phyloP scores from a whole-genome alignment of 139 green algal species.

The Coccomyxa sp. region DNA sequence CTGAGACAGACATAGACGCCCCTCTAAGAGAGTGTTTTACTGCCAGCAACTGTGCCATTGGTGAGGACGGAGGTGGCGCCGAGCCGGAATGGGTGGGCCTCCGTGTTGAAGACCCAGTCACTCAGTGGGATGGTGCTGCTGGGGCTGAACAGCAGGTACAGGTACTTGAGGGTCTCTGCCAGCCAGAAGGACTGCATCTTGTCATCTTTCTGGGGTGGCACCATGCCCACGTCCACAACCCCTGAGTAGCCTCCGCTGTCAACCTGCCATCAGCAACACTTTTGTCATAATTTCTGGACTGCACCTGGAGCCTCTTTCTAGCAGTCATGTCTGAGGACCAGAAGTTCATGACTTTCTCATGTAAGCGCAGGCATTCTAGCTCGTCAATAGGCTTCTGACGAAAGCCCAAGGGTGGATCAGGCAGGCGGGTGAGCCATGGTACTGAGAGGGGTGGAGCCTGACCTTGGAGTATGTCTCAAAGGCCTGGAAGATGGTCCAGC shows the following conservation, averaged over 20 bases:
- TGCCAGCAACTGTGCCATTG: too few species aligned
- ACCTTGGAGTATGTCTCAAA: conserved; percentile 14
- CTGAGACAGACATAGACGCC: too few species aligned
- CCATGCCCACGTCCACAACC: conserved; percentile 6
- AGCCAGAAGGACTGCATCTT: conserved; percentile 34
- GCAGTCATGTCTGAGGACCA: too few species aligned
- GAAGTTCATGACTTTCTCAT: too few species aligned
- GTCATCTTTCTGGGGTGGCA: conserved; percentile 16
- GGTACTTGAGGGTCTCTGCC: conserved; percentile 38
- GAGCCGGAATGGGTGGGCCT: conserved; percentile 22
- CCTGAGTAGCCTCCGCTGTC: background rate
- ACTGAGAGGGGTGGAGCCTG: background rate
- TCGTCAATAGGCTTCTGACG: too few species aligned
- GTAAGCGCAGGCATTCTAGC: too few species aligned
- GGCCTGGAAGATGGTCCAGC: conserved; percentile 41
- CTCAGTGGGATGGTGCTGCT: conserved; percentile 21
- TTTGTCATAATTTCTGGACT: too few species aligned
- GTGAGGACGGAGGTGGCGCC: too few species aligned
- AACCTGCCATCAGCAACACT: background rate
- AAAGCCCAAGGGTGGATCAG: too few species aligned
- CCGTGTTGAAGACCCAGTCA: conserved; percentile 29
- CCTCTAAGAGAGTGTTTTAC: too few species aligned
- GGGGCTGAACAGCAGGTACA: conserved; percentile 27
- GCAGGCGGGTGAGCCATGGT: background rate
- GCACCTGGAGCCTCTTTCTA: too few species aligned